Evolutionary conservation across 2,329 filamentous ascomycete genomes (phyloP).

Genomic region (Septoria linicola): DNA sequence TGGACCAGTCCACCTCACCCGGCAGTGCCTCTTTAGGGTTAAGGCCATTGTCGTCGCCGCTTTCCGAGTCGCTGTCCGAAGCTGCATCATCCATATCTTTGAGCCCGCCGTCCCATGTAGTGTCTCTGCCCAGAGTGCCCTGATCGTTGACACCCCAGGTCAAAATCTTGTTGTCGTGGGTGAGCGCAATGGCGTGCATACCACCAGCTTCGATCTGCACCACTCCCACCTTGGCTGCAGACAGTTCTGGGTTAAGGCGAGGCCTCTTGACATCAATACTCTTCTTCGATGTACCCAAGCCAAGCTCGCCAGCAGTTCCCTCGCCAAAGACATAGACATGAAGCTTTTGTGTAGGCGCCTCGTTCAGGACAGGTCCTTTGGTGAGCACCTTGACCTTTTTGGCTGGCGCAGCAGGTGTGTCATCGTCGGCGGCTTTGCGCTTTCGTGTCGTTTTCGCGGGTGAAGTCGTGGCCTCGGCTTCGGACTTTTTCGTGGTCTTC

Average conservation of each 20-base stretch:
- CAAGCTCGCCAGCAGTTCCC: conserved; percentile 77
- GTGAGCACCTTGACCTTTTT: conserved; percentile 35
- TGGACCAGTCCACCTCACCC: conserved; percentile 37
- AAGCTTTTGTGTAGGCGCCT: conserved; percentile 61
- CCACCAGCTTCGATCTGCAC: conserved; percentile 76
- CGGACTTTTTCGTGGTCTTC: conserved; percentile 24
- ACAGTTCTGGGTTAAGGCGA: conserved; percentile 63
- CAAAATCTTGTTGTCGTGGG: conserved; percentile 75
- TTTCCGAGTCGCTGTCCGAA: conserved; percentile 56
- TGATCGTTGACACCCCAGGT: conserved; percentile 90
- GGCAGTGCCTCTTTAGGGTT: conserved; percentile 74
- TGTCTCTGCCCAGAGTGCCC: conserved; percentile 74
- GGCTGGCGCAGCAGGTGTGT: conserved; percentile 30
- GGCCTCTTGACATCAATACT: conserved; percentile 72
- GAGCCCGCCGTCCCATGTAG: conserved; percentile 64
- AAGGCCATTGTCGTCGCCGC: conserved; percentile 60
- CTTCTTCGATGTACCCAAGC: conserved; percentile 67
- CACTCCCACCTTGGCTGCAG: conserved; percentile 59
- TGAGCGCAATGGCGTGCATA: conserved; percentile 77
- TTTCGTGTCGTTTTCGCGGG: conserved; percentile 28
- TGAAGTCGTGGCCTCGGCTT: conserved; percentile 11
- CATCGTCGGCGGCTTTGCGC: conserved; percentile 32
- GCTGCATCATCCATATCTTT: conserved; percentile 55
- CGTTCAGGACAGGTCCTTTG: conserved; percentile 56
- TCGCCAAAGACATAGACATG: conserved; percentile 80